These are phyloP conservation scores for Phytomonas sp. DNA, from an alignment of 208 protist genomes.

Conservation along the genomic window DNA sequence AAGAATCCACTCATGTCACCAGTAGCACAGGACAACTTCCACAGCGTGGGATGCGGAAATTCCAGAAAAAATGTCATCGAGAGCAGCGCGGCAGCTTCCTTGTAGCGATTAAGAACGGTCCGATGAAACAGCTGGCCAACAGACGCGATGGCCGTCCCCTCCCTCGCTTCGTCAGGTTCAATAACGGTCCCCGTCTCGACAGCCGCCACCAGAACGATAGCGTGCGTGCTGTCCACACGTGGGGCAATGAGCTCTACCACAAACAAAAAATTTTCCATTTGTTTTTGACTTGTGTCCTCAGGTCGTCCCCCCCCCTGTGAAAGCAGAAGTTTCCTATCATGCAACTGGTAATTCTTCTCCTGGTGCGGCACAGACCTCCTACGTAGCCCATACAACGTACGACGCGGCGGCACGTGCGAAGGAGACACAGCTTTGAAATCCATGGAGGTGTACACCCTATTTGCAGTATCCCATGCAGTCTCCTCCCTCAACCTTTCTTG, in stretches of 20 bases:
- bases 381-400: neutral
- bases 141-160: neutral
- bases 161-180: neutral
- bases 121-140: neutral
- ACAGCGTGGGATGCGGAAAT: neutral
- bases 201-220: slow-evolving; percentile 29
- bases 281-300: neutral
- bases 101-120: neutral
- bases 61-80: neutral
- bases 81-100: neutral
- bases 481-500: neutral
- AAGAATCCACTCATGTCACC: slow-evolving; percentile 9
- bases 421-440: neutral
- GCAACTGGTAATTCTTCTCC: neutral
- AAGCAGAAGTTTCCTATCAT: neutral
- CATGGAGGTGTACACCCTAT: neutral
- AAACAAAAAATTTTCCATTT: neutral
- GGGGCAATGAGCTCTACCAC: slow-evolving; percentile 34
- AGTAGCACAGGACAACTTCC: neutral
- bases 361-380: neutral
- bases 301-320: neutral
- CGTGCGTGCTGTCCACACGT: slow-evolving; percentile 35
- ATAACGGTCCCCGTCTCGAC: neutral
- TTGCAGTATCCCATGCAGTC: neutral
- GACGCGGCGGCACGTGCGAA: neutral